phyloP scores from a whole-genome alignment of 2,329 filamentous ascomycete species.

The Magnaporthales sp. region DNA sequence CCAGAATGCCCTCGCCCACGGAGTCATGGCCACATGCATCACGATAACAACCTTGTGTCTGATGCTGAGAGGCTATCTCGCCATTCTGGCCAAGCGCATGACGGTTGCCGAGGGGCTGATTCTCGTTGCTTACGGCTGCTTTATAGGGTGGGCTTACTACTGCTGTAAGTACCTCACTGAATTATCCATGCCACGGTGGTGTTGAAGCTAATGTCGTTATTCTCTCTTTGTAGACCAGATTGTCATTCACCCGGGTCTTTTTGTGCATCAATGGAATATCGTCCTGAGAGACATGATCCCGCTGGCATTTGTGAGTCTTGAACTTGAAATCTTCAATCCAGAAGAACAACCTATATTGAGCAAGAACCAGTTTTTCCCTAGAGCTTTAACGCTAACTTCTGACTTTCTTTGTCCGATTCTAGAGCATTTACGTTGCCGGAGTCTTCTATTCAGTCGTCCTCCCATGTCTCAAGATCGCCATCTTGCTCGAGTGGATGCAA shows the following conservation, averaged over 20 bases:
- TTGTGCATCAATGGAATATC: neutral
- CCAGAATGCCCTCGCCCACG: neutral
- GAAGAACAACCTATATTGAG: too few species aligned
- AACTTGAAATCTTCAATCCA: too few species aligned
- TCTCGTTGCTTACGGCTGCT: neutral
- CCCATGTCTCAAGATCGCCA: neutral
- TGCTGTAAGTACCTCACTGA: neutral
- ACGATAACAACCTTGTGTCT: neutral
- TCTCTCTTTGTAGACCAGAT: neutral
- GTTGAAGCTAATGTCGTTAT: neutral
- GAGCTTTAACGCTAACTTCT: neutral
- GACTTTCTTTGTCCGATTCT: neutral
- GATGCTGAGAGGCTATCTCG: neutral
- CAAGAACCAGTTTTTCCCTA: too few species aligned
- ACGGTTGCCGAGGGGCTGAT: neutral
- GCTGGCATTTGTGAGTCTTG: neutral
- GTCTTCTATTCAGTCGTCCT: neutral
- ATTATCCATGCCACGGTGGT: neutral
- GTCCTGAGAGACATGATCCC: neutral
- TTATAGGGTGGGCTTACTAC: neutral
- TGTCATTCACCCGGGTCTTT: neutral
- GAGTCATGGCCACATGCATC: neutral
- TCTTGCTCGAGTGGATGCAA: neutral
- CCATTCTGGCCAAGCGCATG: neutral
- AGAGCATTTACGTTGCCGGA: neutral